phyloP scores from a whole-genome alignment of 805 yeast species.

The Millerozyma miso region DNA sequence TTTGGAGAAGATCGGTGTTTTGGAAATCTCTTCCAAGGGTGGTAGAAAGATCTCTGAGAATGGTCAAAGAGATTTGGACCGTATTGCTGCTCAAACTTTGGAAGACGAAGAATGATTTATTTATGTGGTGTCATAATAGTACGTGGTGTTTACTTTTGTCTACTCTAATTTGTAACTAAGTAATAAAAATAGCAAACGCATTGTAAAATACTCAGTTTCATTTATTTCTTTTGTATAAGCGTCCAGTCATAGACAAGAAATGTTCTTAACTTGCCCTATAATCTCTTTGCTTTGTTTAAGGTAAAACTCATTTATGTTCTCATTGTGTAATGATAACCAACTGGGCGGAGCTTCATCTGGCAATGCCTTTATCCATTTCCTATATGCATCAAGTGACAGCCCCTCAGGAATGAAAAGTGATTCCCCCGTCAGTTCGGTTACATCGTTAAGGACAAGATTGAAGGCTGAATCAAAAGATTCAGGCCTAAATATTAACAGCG shows the following conservation, averaged over 20 bases:
- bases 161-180: conserved; percentile 10
- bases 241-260: background rate
- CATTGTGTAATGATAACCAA: conserved; percentile 48
- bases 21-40: conserved; percentile 95
- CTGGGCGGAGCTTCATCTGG: conserved; percentile 51
- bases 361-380: conserved; percentile 47
- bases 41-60: conserved; percentile 99
- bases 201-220: conserved; percentile 15
- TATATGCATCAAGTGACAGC: conserved; percentile 25
- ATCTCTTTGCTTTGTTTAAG: conserved; percentile 12
- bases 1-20: conserved; percentile 95
- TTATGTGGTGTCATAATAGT: conserved; percentile 6
- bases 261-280: conserved; percentile 8
- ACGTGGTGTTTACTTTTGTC: conserved; percentile 6
- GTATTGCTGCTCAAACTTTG: conserved; percentile 98
- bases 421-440: conserved; percentile 10
- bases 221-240: background rate
- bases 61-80: conserved; percentile 99
- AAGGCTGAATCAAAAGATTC: conserved; percentile 40
- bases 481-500: conserved; percentile 33
- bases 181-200: conserved; percentile 14
- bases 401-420: conserved; percentile 48
- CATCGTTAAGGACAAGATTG: conserved; percentile 33
- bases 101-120: conserved; percentile 67
- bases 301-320: conserved; percentile 36